These are phyloP conservation scores for Hymenotorrendiella dingleyae DNA, from an alignment of 2,329 filamentous ascomycete genomes.

Conservation along the genomic window DNA sequence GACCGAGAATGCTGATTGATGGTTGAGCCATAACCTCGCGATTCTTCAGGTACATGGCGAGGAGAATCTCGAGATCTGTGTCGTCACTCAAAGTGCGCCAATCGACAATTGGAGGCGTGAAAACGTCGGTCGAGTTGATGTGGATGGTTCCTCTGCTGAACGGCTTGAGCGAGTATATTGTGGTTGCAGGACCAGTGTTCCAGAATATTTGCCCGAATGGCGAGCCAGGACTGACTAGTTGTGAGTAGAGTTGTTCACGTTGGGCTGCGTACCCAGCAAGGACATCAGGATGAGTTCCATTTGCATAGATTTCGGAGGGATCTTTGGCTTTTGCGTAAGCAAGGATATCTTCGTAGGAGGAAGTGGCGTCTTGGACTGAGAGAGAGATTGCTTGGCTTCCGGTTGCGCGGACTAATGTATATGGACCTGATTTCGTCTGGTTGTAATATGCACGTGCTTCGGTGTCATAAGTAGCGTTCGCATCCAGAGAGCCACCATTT, in stretches of 20 bases:
- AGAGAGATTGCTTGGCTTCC: slow-evolving; percentile 16
- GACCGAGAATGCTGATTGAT: slow-evolving; percentile 28
- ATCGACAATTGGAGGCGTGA: slow-evolving; percentile 30
- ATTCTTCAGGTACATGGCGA: slow-evolving; percentile 9
- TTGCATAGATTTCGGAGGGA: slow-evolving; percentile 9
- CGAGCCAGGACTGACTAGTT: background rate
- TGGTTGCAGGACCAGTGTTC: slow-evolving; percentile 12
- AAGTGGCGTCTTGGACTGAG: slow-evolving; percentile 7
- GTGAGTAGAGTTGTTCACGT: slow-evolving; percentile 22
- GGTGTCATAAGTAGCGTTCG: slow-evolving; percentile 24
- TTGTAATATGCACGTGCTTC: slow-evolving; percentile 28
- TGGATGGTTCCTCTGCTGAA: slow-evolving; percentile 33
- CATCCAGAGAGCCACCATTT: slow-evolving; percentile 6
- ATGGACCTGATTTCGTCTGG: slow-evolving; percentile 4
- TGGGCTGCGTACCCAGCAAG: slow-evolving; percentile 10
- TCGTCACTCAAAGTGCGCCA: slow-evolving; percentile 33
- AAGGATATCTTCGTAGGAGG: slow-evolving; percentile 6
- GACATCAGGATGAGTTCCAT: slow-evolving; percentile 8
- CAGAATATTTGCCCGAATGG: slow-evolving; percentile 8
- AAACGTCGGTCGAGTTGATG: slow-evolving; percentile 23
- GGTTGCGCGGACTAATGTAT: slow-evolving; percentile 18
- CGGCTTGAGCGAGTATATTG: slow-evolving; percentile 20
- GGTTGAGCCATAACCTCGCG: slow-evolving; percentile 25
- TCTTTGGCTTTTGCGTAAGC: slow-evolving; percentile 6
- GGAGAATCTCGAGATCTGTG: slow-evolving; percentile 31